Conservation (phyloP, 225 moss, liverwort and hornwort species). For the Lunularia cruciata region DNA sequence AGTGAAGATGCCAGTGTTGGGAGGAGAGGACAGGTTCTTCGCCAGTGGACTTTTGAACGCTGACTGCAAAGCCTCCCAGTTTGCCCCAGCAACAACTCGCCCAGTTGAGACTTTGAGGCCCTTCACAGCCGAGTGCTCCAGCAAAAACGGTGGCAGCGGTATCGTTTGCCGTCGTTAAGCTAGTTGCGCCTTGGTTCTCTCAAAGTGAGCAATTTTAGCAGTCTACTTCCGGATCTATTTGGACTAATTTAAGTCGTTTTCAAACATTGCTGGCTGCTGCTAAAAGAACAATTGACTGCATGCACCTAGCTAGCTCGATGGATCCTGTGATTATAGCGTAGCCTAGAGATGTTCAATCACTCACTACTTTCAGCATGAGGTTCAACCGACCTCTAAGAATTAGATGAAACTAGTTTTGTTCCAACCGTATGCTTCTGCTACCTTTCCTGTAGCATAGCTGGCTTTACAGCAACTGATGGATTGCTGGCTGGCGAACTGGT, state of each 20-base stretch:
- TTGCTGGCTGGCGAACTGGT: not conserved
- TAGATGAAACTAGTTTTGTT: not conserved
- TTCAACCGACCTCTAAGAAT: not conserved
- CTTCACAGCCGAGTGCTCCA: constrained; percentile 30
- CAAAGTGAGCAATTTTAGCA: no score
- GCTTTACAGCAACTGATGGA: not conserved
- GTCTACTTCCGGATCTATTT: not conserved
- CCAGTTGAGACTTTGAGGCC: constrained; percentile 19
- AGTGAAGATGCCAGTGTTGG: constrained; percentile 54
- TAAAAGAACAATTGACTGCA: not conserved
- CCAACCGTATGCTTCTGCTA: not conserved
- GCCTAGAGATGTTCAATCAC: not conserved
- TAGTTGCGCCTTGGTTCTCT: no score
- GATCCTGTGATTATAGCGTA: no score
- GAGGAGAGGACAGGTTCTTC: constrained; percentile 48
- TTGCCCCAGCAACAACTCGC: constrained; percentile 9
- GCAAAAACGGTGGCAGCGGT: constrained; percentile 25
- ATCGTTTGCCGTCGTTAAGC: constrained; percentile 37
- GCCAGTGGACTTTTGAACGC: constrained; percentile 43
- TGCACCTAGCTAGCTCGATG: not conserved
- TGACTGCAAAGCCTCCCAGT: constrained; percentile 46
- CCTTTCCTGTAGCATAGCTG: not conserved
- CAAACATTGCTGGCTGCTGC: not conserved
- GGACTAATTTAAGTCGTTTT: not conserved
- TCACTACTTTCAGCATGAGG: not conserved